phyloP scores from a whole-genome alignment of 208 protist species.

The Acanthamoeba castellanii region DNA sequence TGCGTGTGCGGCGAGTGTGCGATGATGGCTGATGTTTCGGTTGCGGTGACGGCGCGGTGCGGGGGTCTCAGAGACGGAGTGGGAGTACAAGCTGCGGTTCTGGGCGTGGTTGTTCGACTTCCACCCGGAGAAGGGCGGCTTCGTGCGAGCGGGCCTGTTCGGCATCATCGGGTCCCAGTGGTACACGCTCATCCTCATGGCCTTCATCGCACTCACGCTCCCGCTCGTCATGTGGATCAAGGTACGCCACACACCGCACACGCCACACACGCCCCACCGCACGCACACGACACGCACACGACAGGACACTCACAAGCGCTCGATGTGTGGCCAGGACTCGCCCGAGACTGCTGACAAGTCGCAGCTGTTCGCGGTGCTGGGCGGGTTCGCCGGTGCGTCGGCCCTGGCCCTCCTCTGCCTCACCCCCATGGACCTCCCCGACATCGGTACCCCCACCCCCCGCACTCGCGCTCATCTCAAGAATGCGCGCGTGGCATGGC shows the following conservation, averaged over 20 bases:
- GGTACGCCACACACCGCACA: neutral
- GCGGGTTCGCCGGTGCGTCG: neutral
- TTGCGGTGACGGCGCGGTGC: neutral
- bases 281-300: too few relatives aligned
- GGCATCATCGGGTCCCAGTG: conserved; percentile 65
- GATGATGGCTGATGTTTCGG: neutral
- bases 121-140: conserved; percentile 29
- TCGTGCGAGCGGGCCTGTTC: conserved; percentile 52
- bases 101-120: conserved; percentile 58
- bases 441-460: neutral
- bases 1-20: too few relatives aligned
- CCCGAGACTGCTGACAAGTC: neutral
- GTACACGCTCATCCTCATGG: conserved; percentile 66
- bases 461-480: neutral
- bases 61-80: neutral
- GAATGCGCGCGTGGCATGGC: neutral
- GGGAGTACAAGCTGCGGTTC: conserved; percentile 9
- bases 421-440: conserved; percentile 9
- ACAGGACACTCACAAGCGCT: neutral
- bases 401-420: neutral
- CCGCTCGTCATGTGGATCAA: conserved; percentile 68
- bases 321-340: neutral
- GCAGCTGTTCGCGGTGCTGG: neutral
- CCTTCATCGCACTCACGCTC: conserved; percentile 27
- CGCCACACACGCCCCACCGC: too few relatives aligned